A percentile compares a stretch with the other conserved stretches of the same genome.
Evolutionary conservation across 1,284 basidiomycete species (phyloP).

Genomic region (Takashimella koratensis): DNA sequence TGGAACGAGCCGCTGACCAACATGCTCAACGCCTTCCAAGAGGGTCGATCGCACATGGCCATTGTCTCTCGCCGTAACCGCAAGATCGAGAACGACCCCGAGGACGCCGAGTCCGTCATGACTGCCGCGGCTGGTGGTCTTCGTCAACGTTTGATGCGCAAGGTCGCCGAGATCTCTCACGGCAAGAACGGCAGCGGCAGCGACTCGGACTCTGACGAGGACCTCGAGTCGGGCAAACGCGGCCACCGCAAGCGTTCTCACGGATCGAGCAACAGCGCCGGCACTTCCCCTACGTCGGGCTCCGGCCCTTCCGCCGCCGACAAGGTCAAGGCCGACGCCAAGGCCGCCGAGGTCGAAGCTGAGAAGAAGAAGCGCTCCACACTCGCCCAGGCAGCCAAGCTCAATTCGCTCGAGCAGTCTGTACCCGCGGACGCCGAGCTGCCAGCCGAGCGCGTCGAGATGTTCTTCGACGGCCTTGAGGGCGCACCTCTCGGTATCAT

Average conservation of each 20-base stretch:
- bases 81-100: slow-evolving; percentile 25
- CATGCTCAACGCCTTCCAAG: slow-evolving; percentile 85
- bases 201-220: slow-evolving; percentile 48
- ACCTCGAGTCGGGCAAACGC: slow-evolving; percentile 21
- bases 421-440: slow-evolving; percentile 80
- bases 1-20: slow-evolving; percentile 80
- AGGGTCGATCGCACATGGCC: slow-evolving; percentile 86
- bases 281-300: slow-evolving; percentile 22
- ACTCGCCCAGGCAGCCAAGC: slow-evolving; percentile 48
- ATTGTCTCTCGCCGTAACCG: slow-evolving; percentile 64
- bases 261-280: slow-evolving; percentile 13
- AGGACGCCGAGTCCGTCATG: slow-evolving; percentile 35
- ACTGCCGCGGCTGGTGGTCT: slow-evolving; percentile 54
- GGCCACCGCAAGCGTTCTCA: slow-evolving; percentile 7
- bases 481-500: slow-evolving; percentile 85
- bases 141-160: slow-evolving; percentile 34
- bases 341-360: not conserved
- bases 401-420: slow-evolving; percentile 62
- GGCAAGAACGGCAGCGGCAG: slow-evolving; percentile 58
- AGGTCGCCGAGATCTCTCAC: slow-evolving; percentile 43
- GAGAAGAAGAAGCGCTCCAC: slow-evolving; percentile 14
- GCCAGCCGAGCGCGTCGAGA: slow-evolving; percentile 63
- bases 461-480: slow-evolving; percentile 67
- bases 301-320: slow-evolving; percentile 21
- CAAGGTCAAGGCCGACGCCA: slow-evolving; percentile 6